phyloP scores from a whole-genome alignment of 805 yeast species.

The Teunomyces panamensis region DNA sequence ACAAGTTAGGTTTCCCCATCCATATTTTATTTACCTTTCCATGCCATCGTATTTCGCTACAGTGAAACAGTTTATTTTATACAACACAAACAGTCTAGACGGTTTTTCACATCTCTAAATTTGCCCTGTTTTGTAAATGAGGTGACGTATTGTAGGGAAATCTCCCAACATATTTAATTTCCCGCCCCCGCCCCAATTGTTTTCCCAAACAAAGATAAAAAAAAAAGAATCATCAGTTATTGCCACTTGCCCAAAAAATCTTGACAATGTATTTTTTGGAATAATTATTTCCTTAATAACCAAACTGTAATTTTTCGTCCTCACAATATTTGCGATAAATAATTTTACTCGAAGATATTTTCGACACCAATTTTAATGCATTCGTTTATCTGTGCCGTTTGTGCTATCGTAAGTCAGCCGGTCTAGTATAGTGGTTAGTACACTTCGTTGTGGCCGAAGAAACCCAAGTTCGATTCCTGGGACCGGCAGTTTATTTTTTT shows the following conservation, averaged over 20 bases:
- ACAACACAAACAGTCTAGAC: not conserved
- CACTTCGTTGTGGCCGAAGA: constrained; percentile 73
- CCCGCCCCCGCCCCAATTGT: constrained; percentile 4
- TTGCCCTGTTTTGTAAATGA: not conserved
- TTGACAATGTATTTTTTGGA: not conserved
- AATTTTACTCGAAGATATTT: not conserved
- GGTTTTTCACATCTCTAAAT: not conserved
- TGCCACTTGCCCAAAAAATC: not conserved
- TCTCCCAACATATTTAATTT: not conserved
- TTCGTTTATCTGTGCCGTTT: too few species aligned
- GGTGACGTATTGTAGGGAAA: not conserved
- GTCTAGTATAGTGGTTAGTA: constrained; percentile 67
- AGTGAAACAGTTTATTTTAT: not conserved
- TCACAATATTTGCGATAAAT: not conserved
- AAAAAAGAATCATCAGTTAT: not conserved
- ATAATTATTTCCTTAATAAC: not conserved
- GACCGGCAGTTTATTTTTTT: constrained; percentile 49
- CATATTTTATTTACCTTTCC: not conserved
- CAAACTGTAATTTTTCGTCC: not conserved
- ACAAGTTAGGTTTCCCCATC: not conserved
- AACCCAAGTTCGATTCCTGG: constrained; percentile 76
- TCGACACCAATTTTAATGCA: too few species aligned
- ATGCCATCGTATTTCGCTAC: not conserved
- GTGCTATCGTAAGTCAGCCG: constrained; percentile 16
- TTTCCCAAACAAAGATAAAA: not conserved